Evolutionary conservation across 352 stramenopile species (phyloP).

Genomic region (Phytophthora brassicae): DNA sequence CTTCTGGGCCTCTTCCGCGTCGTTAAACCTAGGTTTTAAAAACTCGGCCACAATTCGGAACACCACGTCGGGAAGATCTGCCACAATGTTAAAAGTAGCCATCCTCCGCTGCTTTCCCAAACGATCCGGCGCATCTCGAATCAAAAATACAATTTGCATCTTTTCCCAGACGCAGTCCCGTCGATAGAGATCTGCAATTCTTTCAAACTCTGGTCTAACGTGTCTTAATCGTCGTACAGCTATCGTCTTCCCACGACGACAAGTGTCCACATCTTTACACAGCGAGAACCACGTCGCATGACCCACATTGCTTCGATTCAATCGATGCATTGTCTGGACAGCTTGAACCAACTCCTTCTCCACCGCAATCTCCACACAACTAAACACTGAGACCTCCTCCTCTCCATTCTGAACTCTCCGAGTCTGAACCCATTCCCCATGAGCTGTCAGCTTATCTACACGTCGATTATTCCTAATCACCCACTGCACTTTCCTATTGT

Average conservation of each 20-base stretch:
- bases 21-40: slow-evolving; percentile 26
- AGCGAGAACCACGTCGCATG: slow-evolving; percentile 26
- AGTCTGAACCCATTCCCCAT: slow-evolving; percentile 22
- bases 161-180: slow-evolving; percentile 22
- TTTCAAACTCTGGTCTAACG: slow-evolving; percentile 2
- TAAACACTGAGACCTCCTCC: slow-evolving; percentile 15
- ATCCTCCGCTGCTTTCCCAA: background rate
- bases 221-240: background rate
- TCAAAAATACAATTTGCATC: slow-evolving; percentile 18
- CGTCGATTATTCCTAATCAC: slow-evolving; percentile 3
- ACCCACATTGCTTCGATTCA: slow-evolving; percentile 20
- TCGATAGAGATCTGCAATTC: slow-evolving; percentile 24
- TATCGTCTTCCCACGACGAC: background rate
- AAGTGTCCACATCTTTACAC: slow-evolving; percentile 4
- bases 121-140: slow-evolving; percentile 17
- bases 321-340: slow-evolving; percentile 17
- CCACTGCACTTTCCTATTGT: slow-evolving; percentile 17
- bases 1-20: slow-evolving; percentile 27
- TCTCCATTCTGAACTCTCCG: slow-evolving; percentile 2
- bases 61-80: slow-evolving; percentile 4
- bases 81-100: slow-evolving; percentile 15
- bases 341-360: slow-evolving; percentile 12
- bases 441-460: slow-evolving; percentile 9
- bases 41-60: slow-evolving; percentile 22
- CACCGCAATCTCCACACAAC: slow-evolving; percentile 14